Conservation (phyloP, 148 eudicot species). For the Oxyria digyna region DNA sequence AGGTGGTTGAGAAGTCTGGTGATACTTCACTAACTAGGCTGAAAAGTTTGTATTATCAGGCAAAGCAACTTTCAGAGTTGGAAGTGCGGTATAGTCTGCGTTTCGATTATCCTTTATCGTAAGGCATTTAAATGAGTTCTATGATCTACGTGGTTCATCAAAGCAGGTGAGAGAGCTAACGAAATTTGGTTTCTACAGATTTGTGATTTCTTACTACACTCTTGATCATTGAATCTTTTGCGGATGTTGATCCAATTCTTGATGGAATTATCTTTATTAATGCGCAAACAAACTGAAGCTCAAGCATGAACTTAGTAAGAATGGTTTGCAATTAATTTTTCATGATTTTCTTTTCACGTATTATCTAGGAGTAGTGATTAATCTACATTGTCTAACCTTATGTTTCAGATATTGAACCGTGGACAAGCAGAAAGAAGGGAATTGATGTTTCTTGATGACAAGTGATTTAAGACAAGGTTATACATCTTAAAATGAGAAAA, state of each 20-base stretch:
- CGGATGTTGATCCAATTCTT: constrained; percentile 69
- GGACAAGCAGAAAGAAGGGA: no score
- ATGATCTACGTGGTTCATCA: constrained; percentile 16
- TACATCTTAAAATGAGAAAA: no score
- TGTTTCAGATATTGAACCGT: constrained; percentile 64
- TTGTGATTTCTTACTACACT: neutral
- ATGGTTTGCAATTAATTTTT: neutral
- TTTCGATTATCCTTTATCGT: no score
- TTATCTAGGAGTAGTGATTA: neutral
- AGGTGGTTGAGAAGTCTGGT: no score
- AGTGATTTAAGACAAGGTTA: no score
- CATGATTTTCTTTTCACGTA: neutral
- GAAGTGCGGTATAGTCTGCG: no score
- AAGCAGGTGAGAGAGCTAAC: constrained; percentile 28
- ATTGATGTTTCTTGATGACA: no score
- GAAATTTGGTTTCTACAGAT: neutral
- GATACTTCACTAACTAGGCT: no score
- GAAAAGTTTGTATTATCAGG: no score
- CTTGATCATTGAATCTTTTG: neutral
- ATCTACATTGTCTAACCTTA: neutral
- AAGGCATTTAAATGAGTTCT: constrained; percentile 44
- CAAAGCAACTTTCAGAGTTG: no score
- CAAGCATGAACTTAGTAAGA: constrained; percentile 78
- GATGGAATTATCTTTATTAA: constrained; percentile 77
- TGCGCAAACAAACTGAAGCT: constrained; percentile 61